phyloP scores from a whole-genome alignment of 2,329 filamentous ascomycete species.

The Onygenales sp. region DNA sequence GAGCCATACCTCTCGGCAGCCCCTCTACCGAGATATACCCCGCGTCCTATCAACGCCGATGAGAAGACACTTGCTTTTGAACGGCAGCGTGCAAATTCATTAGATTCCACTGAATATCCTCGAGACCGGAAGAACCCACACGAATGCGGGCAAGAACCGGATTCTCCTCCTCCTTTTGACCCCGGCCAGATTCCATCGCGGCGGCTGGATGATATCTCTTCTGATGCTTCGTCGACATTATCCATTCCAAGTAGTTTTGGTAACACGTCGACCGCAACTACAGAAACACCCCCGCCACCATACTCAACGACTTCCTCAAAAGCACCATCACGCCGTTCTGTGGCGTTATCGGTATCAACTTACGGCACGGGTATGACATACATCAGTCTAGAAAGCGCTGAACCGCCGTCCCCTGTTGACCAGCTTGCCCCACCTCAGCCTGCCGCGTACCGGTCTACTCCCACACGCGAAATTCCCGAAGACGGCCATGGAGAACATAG shows the following conservation, averaged over 20 bases:
- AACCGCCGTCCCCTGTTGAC: constrained; percentile 13
- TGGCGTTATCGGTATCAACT: constrained; percentile 24
- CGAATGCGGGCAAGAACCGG: constrained; percentile 13
- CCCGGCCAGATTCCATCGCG: not conserved
- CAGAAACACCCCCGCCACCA: constrained; percentile 33
- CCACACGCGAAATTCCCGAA: not conserved
- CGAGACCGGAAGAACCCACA: constrained; percentile 24
- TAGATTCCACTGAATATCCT: constrained; percentile 8
- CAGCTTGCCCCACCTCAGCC: constrained; percentile 21
- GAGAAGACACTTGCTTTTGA: constrained; percentile 28
- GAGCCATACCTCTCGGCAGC: constrained; percentile 23
- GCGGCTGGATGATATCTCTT: constrained; percentile 20
- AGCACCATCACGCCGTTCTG: constrained; percentile 18
- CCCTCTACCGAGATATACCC: constrained; percentile 33
- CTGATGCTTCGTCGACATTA: constrained; percentile 30
- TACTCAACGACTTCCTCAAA: constrained; percentile 27
- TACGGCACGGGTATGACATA: constrained; percentile 7
- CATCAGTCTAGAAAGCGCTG: constrained; percentile 4
- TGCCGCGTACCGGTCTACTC: constrained; percentile 14
- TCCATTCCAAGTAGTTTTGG: constrained; percentile 36
- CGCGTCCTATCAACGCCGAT: constrained; percentile 26
- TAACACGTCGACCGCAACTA: constrained; percentile 34
- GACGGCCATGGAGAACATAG: not conserved
- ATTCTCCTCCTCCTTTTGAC: not conserved
- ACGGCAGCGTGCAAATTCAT: constrained; percentile 13